Base-by-base conservation (phyloP, 1,284 basidiomycete species). In the Cystobasidiaceae sp. region DNA sequence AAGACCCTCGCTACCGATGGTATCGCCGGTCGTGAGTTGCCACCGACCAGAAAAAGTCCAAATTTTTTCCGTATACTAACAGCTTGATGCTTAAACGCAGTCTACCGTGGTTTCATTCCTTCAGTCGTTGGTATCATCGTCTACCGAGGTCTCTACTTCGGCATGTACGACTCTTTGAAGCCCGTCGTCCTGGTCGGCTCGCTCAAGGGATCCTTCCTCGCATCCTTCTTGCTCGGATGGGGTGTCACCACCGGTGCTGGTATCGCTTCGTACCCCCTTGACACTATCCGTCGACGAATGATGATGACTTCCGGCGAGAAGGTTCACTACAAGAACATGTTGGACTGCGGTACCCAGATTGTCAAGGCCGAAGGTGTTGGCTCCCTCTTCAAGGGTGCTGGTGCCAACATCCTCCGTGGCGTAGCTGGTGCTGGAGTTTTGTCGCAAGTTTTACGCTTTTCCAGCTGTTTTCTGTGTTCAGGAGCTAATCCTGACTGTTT, bases 331-430 rank as follows among this genome's bases (percentile, higher is more conserved):
- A 90, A 90, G 37, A 55, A 49, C 71, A 86, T 84, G 80, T 74
- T 86, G 68, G 84, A 88, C 73, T 84, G 84, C 30, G 84, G 80
- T 68, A 78, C 77, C 68, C 81, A 85, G 81, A 90, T 93, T 76
- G 77, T 94, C 76, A 91, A 91, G 84, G 72, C 73, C 66, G 93
- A 96, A 82, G 93, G 93, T 76, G 79, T 82, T 66, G 86, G 85
- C 78, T 93, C 90, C 34, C 83, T 94, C 75, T 92, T 92, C 86
- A 91, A 90, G 85, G 90, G 89, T 72, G 91, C 92, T 76, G 92
- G 90, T 84, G 92, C 92, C 79, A 94, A 96, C 84, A 93, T 94
- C 74, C 89, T 96, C 75, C 92, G 92, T 88, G 91, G 93, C 85
- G 89, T 94, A 77, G 93, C 92, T 76, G 93, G 92, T 82, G 92